Evolutionary conservation across 768 basidiomycete genomes (phyloP).

Genomic region (Phylloporus arenicola): DNA sequence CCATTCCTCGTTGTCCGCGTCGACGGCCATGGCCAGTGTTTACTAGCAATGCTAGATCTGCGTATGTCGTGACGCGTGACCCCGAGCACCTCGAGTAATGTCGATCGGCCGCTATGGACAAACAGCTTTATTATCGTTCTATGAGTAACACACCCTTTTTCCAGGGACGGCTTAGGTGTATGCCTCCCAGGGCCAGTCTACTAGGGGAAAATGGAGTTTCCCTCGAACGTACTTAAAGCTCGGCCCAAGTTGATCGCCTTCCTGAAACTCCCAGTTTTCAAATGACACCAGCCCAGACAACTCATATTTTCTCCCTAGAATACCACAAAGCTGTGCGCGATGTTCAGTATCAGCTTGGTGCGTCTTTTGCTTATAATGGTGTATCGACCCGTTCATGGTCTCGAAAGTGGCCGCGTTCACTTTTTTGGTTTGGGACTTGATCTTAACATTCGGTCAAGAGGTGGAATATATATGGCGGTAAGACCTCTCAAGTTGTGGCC

Average conservation of each 20-base stretch:
- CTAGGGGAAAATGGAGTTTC: too few species aligned
- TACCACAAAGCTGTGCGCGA: constrained; percentile 5
- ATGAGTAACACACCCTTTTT: too few species aligned
- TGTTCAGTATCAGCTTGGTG: constrained; percentile 10
- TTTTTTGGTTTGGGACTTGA: constrained; percentile 26
- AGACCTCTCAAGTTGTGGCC: background rate
- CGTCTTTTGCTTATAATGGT: background rate
- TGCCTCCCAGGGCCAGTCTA: too few species aligned
- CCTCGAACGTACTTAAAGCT: background rate
- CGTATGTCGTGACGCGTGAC: too few species aligned
- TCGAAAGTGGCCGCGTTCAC: constrained; percentile 22
- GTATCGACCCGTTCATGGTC: background rate
- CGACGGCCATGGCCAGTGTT: constrained; percentile 5
- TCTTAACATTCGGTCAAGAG: constrained; percentile 23
- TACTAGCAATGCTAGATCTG: background rate
- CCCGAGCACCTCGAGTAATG: too few species aligned
- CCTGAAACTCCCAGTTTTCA: background rate
- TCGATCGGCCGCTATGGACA: too few species aligned
- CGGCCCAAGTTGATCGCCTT: background rate
- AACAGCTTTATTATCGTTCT: too few species aligned
- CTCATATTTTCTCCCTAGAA: background rate
- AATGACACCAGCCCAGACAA: constrained; percentile 2
- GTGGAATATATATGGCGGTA: constrained; percentile 30
- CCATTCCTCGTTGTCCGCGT: constrained; percentile 46
- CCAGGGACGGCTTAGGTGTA: too few species aligned